A percentile compares a stretch with the other conserved stretches of the same genome.
phyloP scores from a whole-genome alignment of 257 asterid species.

The Salvia miltiorrhiza region DNA sequence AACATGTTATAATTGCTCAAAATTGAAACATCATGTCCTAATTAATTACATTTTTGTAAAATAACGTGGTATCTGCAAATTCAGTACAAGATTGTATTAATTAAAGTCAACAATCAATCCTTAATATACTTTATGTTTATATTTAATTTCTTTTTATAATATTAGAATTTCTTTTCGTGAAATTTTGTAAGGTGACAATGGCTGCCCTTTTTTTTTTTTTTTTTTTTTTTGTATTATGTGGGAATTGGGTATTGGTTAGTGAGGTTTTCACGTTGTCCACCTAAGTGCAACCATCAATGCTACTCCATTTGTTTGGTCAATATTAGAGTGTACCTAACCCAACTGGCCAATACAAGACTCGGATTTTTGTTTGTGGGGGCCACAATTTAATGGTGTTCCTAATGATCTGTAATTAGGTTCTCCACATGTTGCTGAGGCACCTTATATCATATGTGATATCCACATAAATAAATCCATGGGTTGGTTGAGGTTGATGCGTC shows the following conservation, averaged over 20 bases:
- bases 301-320: conserved; percentile 29
- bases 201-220: too few relatives aligned
- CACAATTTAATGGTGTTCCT: not conserved
- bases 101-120: too few relatives aligned
- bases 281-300: conserved; percentile 16
- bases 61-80: too few relatives aligned
- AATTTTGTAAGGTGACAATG: not conserved
- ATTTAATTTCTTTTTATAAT: not conserved
- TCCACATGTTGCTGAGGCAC: conserved; percentile 31
- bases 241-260: not conserved
- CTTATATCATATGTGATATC: not conserved
- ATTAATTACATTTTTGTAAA: too few relatives aligned
- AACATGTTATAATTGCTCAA: too few relatives aligned
- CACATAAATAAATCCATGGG: not conserved
- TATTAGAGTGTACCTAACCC: conserved; percentile 25
- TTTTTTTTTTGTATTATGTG: not conserved
- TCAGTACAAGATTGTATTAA: too few relatives aligned
- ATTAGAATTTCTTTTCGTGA: not conserved
- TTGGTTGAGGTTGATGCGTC: not conserved
- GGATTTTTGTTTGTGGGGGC: conserved; percentile 24
- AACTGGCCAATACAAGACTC: conserved; percentile 15
- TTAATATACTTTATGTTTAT: too few relatives aligned
- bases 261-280: conserved; percentile 21
- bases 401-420: conserved; percentile 29
- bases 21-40: too few relatives aligned